Evolutionary conservation across 2,329 filamentous ascomycete species (phyloP).

Genomic region (Aureobasidium sp.): DNA sequence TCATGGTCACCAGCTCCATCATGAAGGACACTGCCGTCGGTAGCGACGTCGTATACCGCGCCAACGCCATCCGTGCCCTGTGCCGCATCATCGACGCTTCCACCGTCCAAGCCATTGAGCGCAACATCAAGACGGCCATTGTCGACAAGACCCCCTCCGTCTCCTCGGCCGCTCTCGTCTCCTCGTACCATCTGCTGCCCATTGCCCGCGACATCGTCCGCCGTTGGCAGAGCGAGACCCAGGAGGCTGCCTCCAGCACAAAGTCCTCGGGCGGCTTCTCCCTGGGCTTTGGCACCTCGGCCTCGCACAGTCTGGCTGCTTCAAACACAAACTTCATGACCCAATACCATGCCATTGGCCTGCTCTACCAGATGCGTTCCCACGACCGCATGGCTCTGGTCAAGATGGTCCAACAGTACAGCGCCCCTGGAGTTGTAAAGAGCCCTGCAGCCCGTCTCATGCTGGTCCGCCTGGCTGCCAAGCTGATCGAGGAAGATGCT

Average conservation of each 20-base stretch:
- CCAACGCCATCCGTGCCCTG: conserved; percentile 90
- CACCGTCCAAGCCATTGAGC: conserved; percentile 94
- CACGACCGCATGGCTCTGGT: conserved; percentile 97
- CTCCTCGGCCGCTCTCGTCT: conserved; percentile 90
- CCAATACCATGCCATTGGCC: conserved; percentile 95
- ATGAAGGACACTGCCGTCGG: conserved; percentile 99
- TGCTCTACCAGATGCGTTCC: conserved; percentile 94
- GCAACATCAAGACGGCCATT: conserved; percentile 97
- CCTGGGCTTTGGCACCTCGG: conserved; percentile 80
- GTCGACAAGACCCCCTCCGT: conserved; percentile 98
- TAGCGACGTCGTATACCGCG: conserved; percentile 86
- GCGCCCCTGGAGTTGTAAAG: conserved; percentile 83
- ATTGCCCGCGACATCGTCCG: conserved; percentile 92
- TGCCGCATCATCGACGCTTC: conserved; percentile 96
- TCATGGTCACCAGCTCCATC: conserved; percentile 98
- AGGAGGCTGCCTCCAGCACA: conserved; percentile 84
- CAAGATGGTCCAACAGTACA: conserved; percentile 99
- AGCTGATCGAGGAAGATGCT: conserved; percentile 87
- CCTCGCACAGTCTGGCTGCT: conserved; percentile 62
- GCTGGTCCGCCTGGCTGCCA: conserved; percentile 85
- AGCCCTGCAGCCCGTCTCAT: conserved; percentile 88
- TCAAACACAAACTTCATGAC: conserved; percentile 91
- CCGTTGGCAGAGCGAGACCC: conserved; percentile 97
- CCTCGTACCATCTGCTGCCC: conserved; percentile 93
- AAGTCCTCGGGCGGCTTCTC: conserved; percentile 89